Evolutionary conservation across 2,329 filamentous ascomycete genomes (phyloP).

Genomic region (Neonectria neomacrospora): DNA sequence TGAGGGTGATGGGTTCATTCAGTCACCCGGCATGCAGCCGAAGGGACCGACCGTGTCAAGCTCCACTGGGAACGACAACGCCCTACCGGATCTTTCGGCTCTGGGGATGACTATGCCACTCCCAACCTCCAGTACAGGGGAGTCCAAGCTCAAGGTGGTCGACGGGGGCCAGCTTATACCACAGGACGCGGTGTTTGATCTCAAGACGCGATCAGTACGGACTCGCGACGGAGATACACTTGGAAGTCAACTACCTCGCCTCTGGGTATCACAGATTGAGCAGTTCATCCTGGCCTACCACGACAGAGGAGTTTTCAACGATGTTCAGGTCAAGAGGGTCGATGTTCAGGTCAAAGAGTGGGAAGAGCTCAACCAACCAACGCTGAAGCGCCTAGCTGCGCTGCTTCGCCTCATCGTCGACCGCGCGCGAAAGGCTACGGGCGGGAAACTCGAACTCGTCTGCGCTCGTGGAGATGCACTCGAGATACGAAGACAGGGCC

Average conservation of each 20-base stretch:
- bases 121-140: not conserved
- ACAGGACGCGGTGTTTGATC: conserved; percentile 53
- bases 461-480: conserved; percentile 25
- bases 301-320: conserved; percentile 48
- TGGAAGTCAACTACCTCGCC: conserved; percentile 52
- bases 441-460: conserved; percentile 42
- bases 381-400: conserved; percentile 45
- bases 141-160: conserved; percentile 25
- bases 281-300: conserved; percentile 57
- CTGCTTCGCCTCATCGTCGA: conserved; percentile 39
- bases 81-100: conserved; percentile 14
- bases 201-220: conserved; percentile 55
- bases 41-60: not conserved
- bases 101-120: conserved; percentile 19
- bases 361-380: conserved; percentile 48
- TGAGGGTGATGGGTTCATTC: conserved; percentile 45
- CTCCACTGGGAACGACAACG: not conserved
- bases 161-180: conserved; percentile 43
- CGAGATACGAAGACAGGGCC: conserved; percentile 42
- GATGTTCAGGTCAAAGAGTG: conserved; percentile 47
- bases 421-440: conserved; percentile 15
- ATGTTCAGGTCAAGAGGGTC: conserved; percentile 50
- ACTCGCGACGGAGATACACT: conserved; percentile 41
- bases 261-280: conserved; percentile 55
- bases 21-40: not conserved